A percentile compares a stretch with the other conserved stretches of the same genome.
phyloP scores from a whole-genome alignment of 164 flowering plant genomes.

The Chloranthus sessilifolius region DNA sequence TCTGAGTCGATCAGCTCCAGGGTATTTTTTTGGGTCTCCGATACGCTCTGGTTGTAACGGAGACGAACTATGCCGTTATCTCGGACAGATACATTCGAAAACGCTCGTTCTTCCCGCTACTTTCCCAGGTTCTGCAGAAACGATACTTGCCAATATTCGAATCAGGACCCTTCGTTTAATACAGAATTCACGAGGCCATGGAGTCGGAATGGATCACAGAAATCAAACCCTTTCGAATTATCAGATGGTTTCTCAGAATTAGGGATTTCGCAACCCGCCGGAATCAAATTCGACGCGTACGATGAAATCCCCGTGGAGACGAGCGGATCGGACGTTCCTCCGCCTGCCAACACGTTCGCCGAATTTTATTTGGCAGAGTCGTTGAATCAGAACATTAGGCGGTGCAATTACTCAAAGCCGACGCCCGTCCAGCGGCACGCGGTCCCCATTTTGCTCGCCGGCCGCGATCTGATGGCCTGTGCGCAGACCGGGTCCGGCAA shows the following conservation, averaged over 20 bases:
- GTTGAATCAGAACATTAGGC: constrained; percentile 37
- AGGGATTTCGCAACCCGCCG: constrained; percentile 13
- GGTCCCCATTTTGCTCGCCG: constrained; percentile 47
- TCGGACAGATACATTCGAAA: no score
- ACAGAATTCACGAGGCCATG: no score
- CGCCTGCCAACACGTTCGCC: constrained; percentile 35
- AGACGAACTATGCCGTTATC: no score
- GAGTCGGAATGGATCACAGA: no score
- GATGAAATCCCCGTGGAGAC: constrained; percentile 49
- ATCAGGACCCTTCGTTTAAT: no score
- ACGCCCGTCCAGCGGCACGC: constrained; percentile 63
- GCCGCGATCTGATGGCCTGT: constrained; percentile 70
- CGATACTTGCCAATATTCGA: no score
- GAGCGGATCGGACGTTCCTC: constrained; percentile 40
- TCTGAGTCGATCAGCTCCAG: no score
- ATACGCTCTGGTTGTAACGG: no score
- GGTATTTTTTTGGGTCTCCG: no score
- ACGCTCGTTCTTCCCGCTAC: no score
- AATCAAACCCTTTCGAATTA: constrained; percentile 24
- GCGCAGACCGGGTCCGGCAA: constrained; percentile 72
- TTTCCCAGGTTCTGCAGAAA: no score
- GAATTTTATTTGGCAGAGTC: constrained; percentile 45
- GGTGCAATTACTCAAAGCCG: constrained; percentile 56
- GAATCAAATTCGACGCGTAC: constrained; percentile 42
- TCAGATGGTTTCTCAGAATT: constrained; percentile 24